Evolutionary conservation across 257 asterid genomes (phyloP), one percentile per base, ranked within the genome.

Genomic region (Cynanchum wilfordii): DNA sequence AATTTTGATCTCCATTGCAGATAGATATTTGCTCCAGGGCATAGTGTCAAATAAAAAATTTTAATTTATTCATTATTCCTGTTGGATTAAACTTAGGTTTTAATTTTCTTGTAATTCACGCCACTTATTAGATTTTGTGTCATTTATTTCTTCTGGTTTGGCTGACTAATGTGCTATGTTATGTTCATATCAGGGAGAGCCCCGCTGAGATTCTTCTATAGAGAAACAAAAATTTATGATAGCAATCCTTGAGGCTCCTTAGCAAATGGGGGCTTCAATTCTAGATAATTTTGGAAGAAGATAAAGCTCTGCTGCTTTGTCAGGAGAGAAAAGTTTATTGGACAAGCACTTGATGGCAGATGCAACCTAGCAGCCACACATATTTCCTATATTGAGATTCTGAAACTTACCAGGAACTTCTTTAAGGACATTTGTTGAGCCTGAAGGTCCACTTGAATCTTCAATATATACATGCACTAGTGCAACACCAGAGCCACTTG

Each of bases 321-420:
- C 93, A 95, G 40, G 96, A 93, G 68, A 77, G 99, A 67, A 95
- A 92, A 90, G 77, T 87, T 92, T 71, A 89, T 95, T 88, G 89
- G 89, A 79, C 98, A 90, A 79, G 98, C 99, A 66, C 96, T 95
- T 40, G 89, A 95, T 62, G 96, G 97, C 64, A 85, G 99, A 84
- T 92, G 98, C 76, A 87, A 87, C 62, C 82, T 92, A 19, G 99
- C 99, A 36, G 95, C 94, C 50, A 88, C 91, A 66, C 98, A 92
- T 78, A 77, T 86, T 75, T 82, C 91, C 17, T 95, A 95, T 73
- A 82, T 89, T 11, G 92, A 92, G 78, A 88, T 86, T 66, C 83
- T 95, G 52, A 87, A 78, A 81, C 70, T 79, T 51, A 74, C 90
- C n/a, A 0, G 99, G 99, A 77, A 67, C 83, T 70, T 85, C 90